A percentile compares a stretch with the other conserved stretches of the same genome.
Evolutionary conservation across 805 yeast genomes (phyloP).

Genomic region (Ogataea methylovora): DNA sequence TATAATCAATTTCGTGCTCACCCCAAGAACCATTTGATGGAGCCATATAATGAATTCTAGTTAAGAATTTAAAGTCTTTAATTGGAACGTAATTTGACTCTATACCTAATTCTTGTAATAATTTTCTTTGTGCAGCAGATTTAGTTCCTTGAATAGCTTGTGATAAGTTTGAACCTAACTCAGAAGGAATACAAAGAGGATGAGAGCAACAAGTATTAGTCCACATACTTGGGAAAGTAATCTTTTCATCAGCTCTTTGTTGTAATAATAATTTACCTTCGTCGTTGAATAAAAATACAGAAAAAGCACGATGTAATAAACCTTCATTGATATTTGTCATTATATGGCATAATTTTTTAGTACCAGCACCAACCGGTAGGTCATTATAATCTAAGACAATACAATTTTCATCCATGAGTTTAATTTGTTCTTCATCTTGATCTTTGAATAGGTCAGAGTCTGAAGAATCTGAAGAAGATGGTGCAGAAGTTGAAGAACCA

Average conservation of each 20-base stretch:
- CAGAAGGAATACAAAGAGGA: conserved; percentile 79
- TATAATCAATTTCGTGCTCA: conserved; percentile 96
- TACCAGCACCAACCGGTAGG: conserved; percentile 83
- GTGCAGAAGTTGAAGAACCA: conserved; percentile 43
- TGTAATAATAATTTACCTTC: conserved; percentile 75
- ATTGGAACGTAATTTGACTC: conserved; percentile 45
- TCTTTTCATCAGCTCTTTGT: conserved; percentile 94
- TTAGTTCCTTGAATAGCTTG: conserved; percentile 72
- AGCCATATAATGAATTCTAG: conserved; percentile 93
- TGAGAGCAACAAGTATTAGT: conserved; percentile 99
- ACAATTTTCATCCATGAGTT: conserved; percentile 93
- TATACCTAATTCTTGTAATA: conserved; percentile 91
- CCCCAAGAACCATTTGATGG: conserved; percentile 83
- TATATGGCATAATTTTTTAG: conserved; percentile 83
- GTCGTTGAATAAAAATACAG: conserved; percentile 85
- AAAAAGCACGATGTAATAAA: conserved; percentile 88
- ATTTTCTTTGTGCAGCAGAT: conserved; percentile 84
- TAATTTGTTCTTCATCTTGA: conserved; percentile 90
- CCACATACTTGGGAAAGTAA: conserved; percentile 96
- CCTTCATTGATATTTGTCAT: conserved; percentile 85
- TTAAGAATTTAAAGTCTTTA: conserved; percentile 70
- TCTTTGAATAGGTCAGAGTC: conserved; percentile 59
- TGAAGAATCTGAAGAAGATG: conserved; percentile 26
- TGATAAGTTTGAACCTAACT: conserved; percentile 57
- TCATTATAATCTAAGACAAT: conserved; percentile 88